Evolutionary conservation across 495 filamentous ascomycete genomes (phyloP).

Genomic region (Barbatosphaeria neglecta): DNA sequence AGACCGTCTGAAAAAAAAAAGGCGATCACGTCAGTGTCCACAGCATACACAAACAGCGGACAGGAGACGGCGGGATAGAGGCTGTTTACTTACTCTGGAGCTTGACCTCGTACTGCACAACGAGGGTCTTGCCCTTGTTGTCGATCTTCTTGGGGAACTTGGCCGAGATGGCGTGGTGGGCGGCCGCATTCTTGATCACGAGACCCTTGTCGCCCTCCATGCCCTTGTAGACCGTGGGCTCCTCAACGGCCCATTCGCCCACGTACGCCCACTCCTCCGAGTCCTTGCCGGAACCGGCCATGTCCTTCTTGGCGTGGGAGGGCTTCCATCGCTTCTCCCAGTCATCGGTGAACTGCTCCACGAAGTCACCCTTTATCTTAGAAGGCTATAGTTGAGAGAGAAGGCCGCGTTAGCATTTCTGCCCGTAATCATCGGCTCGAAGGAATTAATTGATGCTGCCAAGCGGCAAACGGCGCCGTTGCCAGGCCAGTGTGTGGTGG

Average conservation of each 20-base stretch:
- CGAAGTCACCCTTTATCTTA: slow-evolving; percentile 79
- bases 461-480: too few species aligned
- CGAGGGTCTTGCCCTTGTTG: slow-evolving; percentile 91
- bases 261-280: slow-evolving; percentile 98
- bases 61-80: background rate
- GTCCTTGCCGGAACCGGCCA: slow-evolving; percentile 48
- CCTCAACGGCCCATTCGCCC: slow-evolving; percentile 93
- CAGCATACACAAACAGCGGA: slow-evolving; percentile 13
- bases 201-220: slow-evolving; percentile 95
- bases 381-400: slow-evolving; percentile 52
- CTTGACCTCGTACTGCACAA: slow-evolving; percentile 99
- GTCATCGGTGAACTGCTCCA: slow-evolving; percentile 96
- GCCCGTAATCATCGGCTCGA: background rate
- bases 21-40: slow-evolving; percentile 10
- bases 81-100: slow-evolving; percentile 66
- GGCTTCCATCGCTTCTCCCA: slow-evolving; percentile 88
- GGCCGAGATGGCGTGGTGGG: slow-evolving; percentile 98
- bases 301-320: slow-evolving; percentile 92
- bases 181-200: slow-evolving; percentile 91
- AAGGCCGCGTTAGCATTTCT: slow-evolving; percentile 15
- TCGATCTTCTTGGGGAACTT: slow-evolving; percentile 96
- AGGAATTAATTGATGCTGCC: background rate
- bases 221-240: slow-evolving; percentile 83
- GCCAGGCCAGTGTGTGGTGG: too few species aligned
- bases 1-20: slow-evolving; percentile 55